These are phyloP conservation scores for Wickerhamiella siamensis DNA, from an alignment of 805 yeast genomes.

Conservation along the genomic window DNA sequence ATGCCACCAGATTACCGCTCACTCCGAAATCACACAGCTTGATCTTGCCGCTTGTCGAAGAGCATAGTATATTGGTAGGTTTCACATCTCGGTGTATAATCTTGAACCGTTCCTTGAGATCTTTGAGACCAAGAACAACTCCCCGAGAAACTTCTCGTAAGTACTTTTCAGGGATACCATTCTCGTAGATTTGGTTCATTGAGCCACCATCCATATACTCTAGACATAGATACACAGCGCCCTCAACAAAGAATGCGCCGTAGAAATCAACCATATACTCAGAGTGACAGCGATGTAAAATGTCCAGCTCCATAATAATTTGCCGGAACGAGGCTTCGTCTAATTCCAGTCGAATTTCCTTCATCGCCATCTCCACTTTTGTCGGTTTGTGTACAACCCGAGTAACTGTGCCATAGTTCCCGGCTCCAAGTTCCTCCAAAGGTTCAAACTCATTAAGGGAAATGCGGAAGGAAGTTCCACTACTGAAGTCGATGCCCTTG, in stretches of 20 bases:
- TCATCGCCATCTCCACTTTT: constrained; percentile 89
- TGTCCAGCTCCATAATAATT: constrained; percentile 90
- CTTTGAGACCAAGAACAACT: constrained; percentile 67
- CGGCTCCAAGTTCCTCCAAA: constrained; percentile 76
- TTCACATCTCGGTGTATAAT: constrained; percentile 94
- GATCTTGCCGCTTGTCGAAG: constrained; percentile 70
- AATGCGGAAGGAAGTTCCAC: constrained; percentile 77
- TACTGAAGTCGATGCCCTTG: constrained; percentile 77
- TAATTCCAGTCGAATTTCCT: constrained; percentile 82
- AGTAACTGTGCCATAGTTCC: constrained; percentile 91
- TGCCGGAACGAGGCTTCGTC: constrained; percentile 91
- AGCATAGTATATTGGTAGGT: constrained; percentile 74
- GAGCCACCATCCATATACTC: constrained; percentile 97
- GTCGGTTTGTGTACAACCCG: constrained; percentile 91
- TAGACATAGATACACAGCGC: constrained; percentile 96
- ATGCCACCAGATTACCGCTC: constrained; percentile 85
- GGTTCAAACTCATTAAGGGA: constrained; percentile 66
- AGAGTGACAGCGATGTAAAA: constrained; percentile 78
- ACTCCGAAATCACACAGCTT: constrained; percentile 95
- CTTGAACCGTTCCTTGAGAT: constrained; percentile 77
- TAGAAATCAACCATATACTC: constrained; percentile 90
- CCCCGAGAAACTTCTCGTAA: constrained; percentile 67
- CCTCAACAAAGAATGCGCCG: constrained; percentile 95
- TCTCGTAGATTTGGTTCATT: constrained; percentile 66
- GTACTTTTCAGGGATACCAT: constrained; percentile 65